Percentiles rank a stretch among this genome's conserved stretches.
phyloP scores from a whole-genome alignment of 2,329 filamentous ascomycete genomes.

The Biscogniauxia mediterranea region DNA sequence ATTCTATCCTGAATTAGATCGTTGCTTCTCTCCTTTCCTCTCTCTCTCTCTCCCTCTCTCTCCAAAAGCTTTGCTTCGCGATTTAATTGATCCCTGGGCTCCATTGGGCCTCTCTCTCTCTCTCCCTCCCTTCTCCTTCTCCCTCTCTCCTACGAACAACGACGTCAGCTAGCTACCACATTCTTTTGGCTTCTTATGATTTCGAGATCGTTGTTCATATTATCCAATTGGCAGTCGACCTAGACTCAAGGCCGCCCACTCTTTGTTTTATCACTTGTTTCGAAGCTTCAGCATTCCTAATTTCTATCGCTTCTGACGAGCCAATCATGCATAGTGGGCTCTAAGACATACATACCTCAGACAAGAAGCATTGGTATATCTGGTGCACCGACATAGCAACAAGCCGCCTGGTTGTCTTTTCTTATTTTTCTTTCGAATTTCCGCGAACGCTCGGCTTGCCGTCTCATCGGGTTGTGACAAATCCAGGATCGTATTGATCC shows the following conservation, averaged over 20 bases:
- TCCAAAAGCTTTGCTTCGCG: not conserved
- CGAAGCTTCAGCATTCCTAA: not conserved
- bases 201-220: not conserved
- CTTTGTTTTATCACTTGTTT: not conserved
- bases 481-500: not conserved
- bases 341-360: slow-evolving; percentile 21
- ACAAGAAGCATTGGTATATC: slow-evolving; percentile 19
- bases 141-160: not conserved
- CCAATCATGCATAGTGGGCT: slow-evolving; percentile 11
- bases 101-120: not conserved
- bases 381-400: slow-evolving; percentile 14
- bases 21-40: too few species aligned
- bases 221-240: not conserved
- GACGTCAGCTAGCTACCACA: not conserved
- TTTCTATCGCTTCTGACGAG: slow-evolving; percentile 5
- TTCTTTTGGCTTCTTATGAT: not conserved
- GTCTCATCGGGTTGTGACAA: slow-evolving; percentile 5
- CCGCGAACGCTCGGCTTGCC: slow-evolving; percentile 6
- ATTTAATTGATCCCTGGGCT: not conserved
- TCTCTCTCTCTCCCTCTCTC: not conserved
- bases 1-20: too few species aligned
- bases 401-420: slow-evolving; percentile 3
- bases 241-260: not conserved
- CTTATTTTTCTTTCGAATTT: slow-evolving; percentile 1
- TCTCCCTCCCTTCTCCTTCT: not conserved